phyloP scores from a whole-genome alignment of 2,329 filamentous ascomycete genomes.

The Paecilomyces sp. region DNA sequence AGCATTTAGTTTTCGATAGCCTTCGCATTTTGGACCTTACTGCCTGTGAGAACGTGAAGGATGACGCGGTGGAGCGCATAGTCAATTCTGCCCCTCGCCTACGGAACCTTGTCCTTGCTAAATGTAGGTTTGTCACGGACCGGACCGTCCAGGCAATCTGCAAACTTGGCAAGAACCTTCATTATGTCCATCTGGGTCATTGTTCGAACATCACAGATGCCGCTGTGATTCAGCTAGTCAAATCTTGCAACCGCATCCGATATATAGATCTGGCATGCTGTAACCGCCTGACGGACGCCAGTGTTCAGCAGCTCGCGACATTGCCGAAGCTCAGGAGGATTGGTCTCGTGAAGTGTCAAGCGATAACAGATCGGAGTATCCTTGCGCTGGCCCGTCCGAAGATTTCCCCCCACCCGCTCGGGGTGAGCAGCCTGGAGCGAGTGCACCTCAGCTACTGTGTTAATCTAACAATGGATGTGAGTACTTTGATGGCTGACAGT shows the following conservation, averaged over 20 bases:
- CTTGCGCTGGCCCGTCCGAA: conserved; percentile 67
- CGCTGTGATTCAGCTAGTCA: conserved; percentile 77
- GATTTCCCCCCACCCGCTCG: conserved; percentile 48
- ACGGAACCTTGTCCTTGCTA: conserved; percentile 87
- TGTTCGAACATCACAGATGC: conserved; percentile 86
- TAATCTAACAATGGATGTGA: conserved; percentile 71
- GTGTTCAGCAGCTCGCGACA: conserved; percentile 73
- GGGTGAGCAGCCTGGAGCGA: conserved; percentile 69
- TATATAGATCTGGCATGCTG: conserved; percentile 99
- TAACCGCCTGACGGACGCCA: conserved; percentile 75
- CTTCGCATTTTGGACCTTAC: conserved; percentile 91
- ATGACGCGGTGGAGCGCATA: conserved; percentile 81
- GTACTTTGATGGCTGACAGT: conserved; percentile 20
- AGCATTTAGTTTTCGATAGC: conserved; percentile 67
- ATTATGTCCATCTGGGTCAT: conserved; percentile 93
- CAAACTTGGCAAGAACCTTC: conserved; percentile 85
- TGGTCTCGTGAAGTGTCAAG: conserved; percentile 85
- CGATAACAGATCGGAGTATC: conserved; percentile 86
- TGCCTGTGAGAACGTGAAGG: conserved; percentile 74
- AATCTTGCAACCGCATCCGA: conserved; percentile 81
- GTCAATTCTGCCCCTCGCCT: conserved; percentile 79
- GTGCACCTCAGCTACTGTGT: conserved; percentile 96
- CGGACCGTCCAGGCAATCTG: conserved; percentile 80
- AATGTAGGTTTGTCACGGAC: conserved; percentile 90
- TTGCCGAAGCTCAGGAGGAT: conserved; percentile 93